Evolutionary conservation across 257 asterid genomes (phyloP), one percentile per base, ranked within the genome.

Genomic region (Nicotiana tabacum): DNA sequence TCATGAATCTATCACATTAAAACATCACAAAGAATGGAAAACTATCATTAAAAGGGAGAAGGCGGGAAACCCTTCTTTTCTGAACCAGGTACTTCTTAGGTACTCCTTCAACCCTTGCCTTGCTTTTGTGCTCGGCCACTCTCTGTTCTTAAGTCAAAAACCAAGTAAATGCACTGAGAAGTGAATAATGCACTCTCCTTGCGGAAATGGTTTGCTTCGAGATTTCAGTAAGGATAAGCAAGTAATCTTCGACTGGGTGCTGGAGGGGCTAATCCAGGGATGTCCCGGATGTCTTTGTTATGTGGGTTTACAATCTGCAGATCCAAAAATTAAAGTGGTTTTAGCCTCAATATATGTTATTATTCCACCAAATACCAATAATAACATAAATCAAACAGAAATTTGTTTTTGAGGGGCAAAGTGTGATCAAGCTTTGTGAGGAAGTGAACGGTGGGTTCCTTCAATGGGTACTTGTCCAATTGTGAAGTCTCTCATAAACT

Each of bases 241-340:
- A 95, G 97, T 76, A 95, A 91, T 85, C 88, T 92, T 74, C 98
- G 91, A 29, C 91, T 56, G 43, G 94, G 98, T 81, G 85, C 98
- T n/a, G 99, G 99, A 87, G 99, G 99, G 77, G 99, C 99, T 84
- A 95, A 82, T 66, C 99, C 99, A 17, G 98, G 99, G 85, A 95
- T 92, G 83, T 93, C 97, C 61, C 95, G 91, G 64, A 95, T 93
- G 84, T 90, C 94, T 86, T 89, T 91, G 96, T 92, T 95, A 46
- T 86, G 69, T 18, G 99, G 99, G 86, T 95, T 90, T 86, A 93
- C 97, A 43, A 93, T 91, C 99, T 95, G 95, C 69, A 87, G 88
- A 77, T 80, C 3, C 37, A 72, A 29, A 6, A 35, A 12, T 24
- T 81, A 58, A 55, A 27, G 64, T 0, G 51, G 43, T 1, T 6